Base-by-base conservation (phyloP, 352 stramenopile species). In the Detonula confervacea region DNA sequence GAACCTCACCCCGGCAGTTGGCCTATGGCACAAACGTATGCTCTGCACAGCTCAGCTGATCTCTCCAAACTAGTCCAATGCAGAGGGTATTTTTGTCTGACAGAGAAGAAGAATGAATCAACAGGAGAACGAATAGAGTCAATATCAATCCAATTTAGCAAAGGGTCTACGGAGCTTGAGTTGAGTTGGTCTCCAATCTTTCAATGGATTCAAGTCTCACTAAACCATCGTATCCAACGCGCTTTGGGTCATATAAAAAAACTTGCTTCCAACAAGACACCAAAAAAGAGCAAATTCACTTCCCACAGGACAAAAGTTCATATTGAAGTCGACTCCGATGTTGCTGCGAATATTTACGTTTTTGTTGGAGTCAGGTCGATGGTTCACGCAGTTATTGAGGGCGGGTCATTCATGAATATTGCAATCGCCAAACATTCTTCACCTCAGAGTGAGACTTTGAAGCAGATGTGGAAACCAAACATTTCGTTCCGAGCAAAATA, bases 151-250 rank as follows among this genome's bases (percentile, higher is more conserved):
- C 73, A 82, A 11, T 77, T 83, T 0, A 57, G n/a, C 11, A 70
- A 29, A 35, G 60, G 61, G 11, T 57, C 37, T 59, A 39, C 57
- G 12, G 51, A 71, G 33, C n/a, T 76, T 49, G 63, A 75, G 68
- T 14, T 81, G 27, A 2, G 60, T 67, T 87, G 80, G 80, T 83
- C 80, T 22, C 70, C 80, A 42, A 64, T 83, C 51, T 73, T 76
- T 8, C 73, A 79, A 60, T 87, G 80, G 73, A 39, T 81, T 14
- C 64, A 65, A 33, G 61, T 69, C 14, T 87, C 80, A 52, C 80
- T 66, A 39, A 77, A 66, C 42, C 42, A 63, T 30, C 56, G 80
- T n/a, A 67, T 87, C 54, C 68, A 81, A 35, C 27, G 33, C 33
- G 68, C 56, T 59, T 47, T 83, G 56, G 63, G 54, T 51, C 37